Percentiles rank a stretch among this genome's conserved stretches.
Evolutionary conservation across 768 basidiomycete genomes (phyloP).

Genomic region (Termitomyces sp.): DNA sequence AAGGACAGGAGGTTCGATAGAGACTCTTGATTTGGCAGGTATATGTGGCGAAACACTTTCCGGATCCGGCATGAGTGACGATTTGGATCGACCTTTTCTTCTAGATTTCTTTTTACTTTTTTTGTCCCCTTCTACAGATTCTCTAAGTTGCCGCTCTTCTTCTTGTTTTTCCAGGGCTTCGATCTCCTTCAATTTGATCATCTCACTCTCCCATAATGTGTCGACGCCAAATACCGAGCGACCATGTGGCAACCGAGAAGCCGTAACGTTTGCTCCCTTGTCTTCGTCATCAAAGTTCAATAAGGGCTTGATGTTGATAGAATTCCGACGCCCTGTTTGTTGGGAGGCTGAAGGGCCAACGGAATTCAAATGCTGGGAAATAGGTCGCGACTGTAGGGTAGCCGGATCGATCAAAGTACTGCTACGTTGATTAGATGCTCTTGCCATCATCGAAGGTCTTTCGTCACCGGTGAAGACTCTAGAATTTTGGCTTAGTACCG

Average conservation of each 20-base stretch:
- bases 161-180: slow-evolving; percentile 62
- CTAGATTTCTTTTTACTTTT: slow-evolving; percentile 45
- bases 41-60: slow-evolving; percentile 9
- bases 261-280: slow-evolving; percentile 21
- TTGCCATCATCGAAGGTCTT: slow-evolving; percentile 90
- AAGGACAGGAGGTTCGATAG: slow-evolving; percentile 36
- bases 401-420: slow-evolving; percentile 74
- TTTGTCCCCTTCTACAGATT: slow-evolving; percentile 40
- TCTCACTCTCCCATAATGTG: slow-evolving; percentile 87
- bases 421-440: slow-evolving; percentile 44
- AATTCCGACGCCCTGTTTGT: slow-evolving; percentile 37
- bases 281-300: slow-evolving; percentile 57
- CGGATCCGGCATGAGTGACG: not conserved
- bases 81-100: slow-evolving; percentile 30
- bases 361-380: slow-evolving; percentile 37
- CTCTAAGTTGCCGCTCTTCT: slow-evolving; percentile 41
- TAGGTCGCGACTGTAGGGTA: slow-evolving; percentile 45
- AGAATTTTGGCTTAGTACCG: not conserved
- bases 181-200: slow-evolving; percentile 73
- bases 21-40: slow-evolving; percentile 22
- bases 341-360: slow-evolving; percentile 33
- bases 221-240: slow-evolving; percentile 93
- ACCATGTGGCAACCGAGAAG: slow-evolving; percentile 30
- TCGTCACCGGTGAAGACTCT: slow-evolving; percentile 88
- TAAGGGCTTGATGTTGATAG: slow-evolving; percentile 55